phyloP scores from a whole-genome alignment of 306 rosid genomes.

The Datisca glomerata region DNA sequence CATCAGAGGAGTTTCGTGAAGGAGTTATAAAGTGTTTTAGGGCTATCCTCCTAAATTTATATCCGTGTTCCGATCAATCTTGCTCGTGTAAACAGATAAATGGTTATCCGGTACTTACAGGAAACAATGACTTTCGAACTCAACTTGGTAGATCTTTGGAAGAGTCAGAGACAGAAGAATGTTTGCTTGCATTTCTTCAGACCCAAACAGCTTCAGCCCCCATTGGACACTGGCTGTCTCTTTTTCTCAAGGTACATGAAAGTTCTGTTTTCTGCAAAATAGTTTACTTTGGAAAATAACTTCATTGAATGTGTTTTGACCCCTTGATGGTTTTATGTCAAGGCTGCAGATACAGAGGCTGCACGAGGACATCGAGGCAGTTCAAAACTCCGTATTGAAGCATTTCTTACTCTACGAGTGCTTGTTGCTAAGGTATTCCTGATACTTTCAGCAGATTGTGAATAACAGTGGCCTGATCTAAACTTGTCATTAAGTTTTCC shows the following conservation, averaged over 20 bases:
- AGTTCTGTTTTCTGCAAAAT: constrained; percentile 3
- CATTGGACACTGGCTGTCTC: constrained; percentile 93
- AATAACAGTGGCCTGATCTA: neutral
- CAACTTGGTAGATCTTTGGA: constrained; percentile 19
- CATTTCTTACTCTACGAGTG: constrained; percentile 59
- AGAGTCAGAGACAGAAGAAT: constrained; percentile 46
- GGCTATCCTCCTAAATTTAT: constrained; percentile 51
- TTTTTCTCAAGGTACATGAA: constrained; percentile 70
- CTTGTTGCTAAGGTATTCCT: constrained; percentile 75
- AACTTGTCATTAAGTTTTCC: no score
- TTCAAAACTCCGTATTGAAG: constrained; percentile 62
- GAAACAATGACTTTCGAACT: constrained; percentile 19
- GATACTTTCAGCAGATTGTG: neutral
- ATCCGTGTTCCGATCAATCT: constrained; percentile 42
- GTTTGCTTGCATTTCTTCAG: constrained; percentile 67
- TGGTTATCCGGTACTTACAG: constrained; percentile 48
- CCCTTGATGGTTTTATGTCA: constrained; percentile 20
- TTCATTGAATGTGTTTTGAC: constrained; percentile 7
- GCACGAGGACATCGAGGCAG: constrained; percentile 81
- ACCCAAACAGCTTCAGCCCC: constrained; percentile 74
- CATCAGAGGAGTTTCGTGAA: constrained; percentile 97
- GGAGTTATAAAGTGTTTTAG: constrained; percentile 72
- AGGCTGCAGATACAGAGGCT: constrained; percentile 91
- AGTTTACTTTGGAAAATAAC: constrained; percentile 3
- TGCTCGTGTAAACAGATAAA: constrained; percentile 50